phyloP scores from a whole-genome alignment of 2,329 filamentous ascomycete genomes.

The Cladosporium colombiae region DNA sequence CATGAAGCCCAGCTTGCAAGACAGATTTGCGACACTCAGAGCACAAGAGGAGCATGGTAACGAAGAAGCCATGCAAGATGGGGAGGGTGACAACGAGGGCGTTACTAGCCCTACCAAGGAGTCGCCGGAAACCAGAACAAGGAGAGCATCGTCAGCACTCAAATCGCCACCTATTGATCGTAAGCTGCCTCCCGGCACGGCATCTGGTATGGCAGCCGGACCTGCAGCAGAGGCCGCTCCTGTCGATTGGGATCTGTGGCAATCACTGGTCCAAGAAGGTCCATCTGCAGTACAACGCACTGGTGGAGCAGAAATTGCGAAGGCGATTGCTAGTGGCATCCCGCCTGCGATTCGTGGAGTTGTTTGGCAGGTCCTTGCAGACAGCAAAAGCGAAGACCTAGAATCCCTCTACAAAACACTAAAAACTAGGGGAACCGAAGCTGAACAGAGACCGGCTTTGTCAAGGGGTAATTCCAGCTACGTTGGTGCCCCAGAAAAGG shows the following conservation, averaged over 20 bases:
- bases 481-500: conserved; percentile 49
- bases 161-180: conserved; percentile 67
- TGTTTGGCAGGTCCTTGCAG: conserved; percentile 95
- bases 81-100: conserved; percentile 37
- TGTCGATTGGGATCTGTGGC: conserved; percentile 99
- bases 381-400: conserved; percentile 90
- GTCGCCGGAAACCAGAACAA: conserved; percentile 34
- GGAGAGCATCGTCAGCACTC: conserved; percentile 27
- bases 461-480: conserved; percentile 17
- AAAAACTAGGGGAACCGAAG: conserved; percentile 75
- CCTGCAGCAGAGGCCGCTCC: conserved; percentile 70
- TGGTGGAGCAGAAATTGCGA: conserved; percentile 85
- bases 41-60: conserved; percentile 47
- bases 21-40: conserved; percentile 49
- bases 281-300: conserved; percentile 84
- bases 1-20: conserved; percentile 45
- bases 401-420: conserved; percentile 86
- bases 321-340: conserved; percentile 88
- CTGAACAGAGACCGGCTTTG: conserved; percentile 51
- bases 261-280: conserved; percentile 91
- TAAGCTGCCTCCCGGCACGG: conserved; percentile 79
- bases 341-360: conserved; percentile 95
- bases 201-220: conserved; percentile 75
- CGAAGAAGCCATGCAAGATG: conserved; percentile 50
- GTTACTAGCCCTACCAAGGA: conserved; percentile 26